Percentiles rank a stretch among this genome's conserved stretches.
phyloP scores from a whole-genome alignment of 768 basidiomycete genomes.

The Paxillus ammoniavirescens region DNA sequence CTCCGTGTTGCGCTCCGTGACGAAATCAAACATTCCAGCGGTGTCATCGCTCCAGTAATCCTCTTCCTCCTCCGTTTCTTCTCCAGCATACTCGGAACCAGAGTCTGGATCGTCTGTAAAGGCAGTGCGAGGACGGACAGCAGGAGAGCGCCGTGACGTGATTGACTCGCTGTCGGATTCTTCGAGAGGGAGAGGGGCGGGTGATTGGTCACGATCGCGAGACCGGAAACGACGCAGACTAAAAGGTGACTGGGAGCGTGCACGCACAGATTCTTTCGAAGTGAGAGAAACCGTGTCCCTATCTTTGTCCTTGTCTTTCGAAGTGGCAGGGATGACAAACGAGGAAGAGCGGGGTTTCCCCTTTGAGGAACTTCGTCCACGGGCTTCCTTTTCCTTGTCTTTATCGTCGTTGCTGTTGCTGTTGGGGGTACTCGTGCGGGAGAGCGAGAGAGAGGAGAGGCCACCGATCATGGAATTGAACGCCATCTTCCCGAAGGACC shows the following conservation, averaged over 20 bases:
- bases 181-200: slow-evolving; percentile 55
- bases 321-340: slow-evolving; percentile 36
- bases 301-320: slow-evolving; percentile 33
- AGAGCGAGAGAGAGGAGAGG: slow-evolving; percentile 61
- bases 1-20: slow-evolving; percentile 88
- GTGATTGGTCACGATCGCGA: slow-evolving; percentile 54
- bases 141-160: slow-evolving; percentile 33
- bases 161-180: slow-evolving; percentile 50
- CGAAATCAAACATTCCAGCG: slow-evolving; percentile 60
- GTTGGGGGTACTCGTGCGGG: slow-evolving; percentile 48
- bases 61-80: slow-evolving; percentile 53
- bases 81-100: slow-evolving; percentile 57
- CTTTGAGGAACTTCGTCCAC: slow-evolving; percentile 51
- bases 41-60: slow-evolving; percentile 61
- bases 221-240: slow-evolving; percentile 64
- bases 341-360: slow-evolving; percentile 48
- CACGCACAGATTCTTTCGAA: slow-evolving; percentile 54
- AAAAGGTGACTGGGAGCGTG: slow-evolving; percentile 83
- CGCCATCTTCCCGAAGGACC: slow-evolving; percentile 62
- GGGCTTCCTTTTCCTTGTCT: slow-evolving; percentile 45
- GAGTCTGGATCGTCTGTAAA: slow-evolving; percentile 60
- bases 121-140: slow-evolving; percentile 56
- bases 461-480: slow-evolving; percentile 72
- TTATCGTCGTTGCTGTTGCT: slow-evolving; percentile 39
- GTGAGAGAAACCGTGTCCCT: slow-evolving; percentile 35